Conservation (phyloP, 352 stramenopile species). For the Pythium plurisporium region DNA sequence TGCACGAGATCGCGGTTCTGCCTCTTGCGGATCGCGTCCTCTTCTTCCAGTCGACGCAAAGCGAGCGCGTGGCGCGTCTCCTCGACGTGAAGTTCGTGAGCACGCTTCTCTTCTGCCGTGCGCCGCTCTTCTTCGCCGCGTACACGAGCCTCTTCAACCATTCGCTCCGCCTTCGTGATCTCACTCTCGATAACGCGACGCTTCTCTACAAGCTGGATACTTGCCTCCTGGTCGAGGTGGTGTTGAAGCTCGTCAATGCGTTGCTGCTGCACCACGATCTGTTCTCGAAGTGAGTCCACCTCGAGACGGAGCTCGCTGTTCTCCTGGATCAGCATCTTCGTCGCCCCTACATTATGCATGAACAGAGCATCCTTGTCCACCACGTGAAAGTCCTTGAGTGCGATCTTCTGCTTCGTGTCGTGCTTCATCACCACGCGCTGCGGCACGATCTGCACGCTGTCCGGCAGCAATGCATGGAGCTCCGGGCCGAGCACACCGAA, state of each 20-base stretch:
- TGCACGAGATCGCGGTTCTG: conserved; percentile 59
- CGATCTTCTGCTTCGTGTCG: conserved; percentile 45
- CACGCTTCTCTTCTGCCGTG: conserved; percentile 32
- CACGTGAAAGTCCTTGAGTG: conserved; percentile 78
- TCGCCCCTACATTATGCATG: conserved; percentile 89
- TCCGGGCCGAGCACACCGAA: conserved; percentile 69
- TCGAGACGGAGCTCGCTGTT: conserved; percentile 25
- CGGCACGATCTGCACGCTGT: conserved; percentile 64
- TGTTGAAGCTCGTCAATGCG: conserved; percentile 37
- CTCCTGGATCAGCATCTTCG: conserved; percentile 73
- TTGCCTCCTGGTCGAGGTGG: conserved; percentile 62
- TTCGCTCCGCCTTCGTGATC: conserved; percentile 25
- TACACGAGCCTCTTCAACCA: conserved; percentile 37
- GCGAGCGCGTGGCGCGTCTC: conserved; percentile 47
- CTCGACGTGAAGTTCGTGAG: conserved; percentile 48
- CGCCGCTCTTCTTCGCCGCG: conserved; percentile 49
- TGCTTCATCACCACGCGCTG: conserved; percentile 54
- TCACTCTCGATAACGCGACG: conserved; percentile 52
- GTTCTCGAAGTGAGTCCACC: conserved; percentile 33
- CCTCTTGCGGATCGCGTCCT: conserved; percentile 33
- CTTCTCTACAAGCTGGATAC: conserved; percentile 54
- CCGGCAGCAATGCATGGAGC: conserved; percentile 49
- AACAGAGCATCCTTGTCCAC: conserved; percentile 89
- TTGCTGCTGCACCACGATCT: conserved; percentile 29
- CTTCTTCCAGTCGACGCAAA: conserved; percentile 37